Conservation (phyloP, 257 asterid species). For the Nemophila menziesii region DNA sequence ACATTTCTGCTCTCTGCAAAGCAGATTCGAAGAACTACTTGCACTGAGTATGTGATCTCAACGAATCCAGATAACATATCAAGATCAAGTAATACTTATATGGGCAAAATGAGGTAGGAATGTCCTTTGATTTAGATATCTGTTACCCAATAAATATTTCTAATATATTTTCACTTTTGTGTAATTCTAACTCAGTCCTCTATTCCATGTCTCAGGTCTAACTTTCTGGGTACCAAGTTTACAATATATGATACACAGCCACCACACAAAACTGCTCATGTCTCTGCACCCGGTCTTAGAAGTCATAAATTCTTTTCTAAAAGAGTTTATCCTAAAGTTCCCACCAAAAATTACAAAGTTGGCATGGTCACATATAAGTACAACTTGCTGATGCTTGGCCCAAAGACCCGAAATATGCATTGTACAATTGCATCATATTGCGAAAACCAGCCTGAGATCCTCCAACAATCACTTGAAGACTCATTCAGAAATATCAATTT, state of each 20-base stretch:
- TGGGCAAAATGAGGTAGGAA: constrained; percentile 3
- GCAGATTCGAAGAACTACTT: background rate
- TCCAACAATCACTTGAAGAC: constrained; percentile 43
- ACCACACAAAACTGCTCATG: constrained; percentile 46
- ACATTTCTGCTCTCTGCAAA: background rate
- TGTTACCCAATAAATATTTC: too few relatives aligned
- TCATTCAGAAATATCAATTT: constrained; percentile 64
- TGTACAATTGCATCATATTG: constrained; percentile 69
- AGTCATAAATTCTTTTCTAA: constrained; percentile 57
- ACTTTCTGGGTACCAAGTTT: constrained; percentile 81
- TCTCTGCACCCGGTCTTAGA: constrained; percentile 38
- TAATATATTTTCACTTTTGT: too few relatives aligned
- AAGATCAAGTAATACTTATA: background rate
- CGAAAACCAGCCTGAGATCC: constrained; percentile 60
- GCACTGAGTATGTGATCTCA: constrained; percentile 2
- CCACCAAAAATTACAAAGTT: constrained; percentile 46
- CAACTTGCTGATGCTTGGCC: constrained; percentile 73
- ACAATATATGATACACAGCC: constrained; percentile 67
- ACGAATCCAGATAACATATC: background rate
- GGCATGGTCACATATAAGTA: constrained; percentile 71
- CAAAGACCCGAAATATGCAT: constrained; percentile 74
- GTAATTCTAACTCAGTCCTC: too few relatives aligned
- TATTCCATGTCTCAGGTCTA: too few relatives aligned
- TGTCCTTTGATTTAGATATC: too few relatives aligned
- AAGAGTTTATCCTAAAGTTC: constrained; percentile 64